Conservation (phyloP, 495 filamentous ascomycete species). For the Poronia punctata region DNA sequence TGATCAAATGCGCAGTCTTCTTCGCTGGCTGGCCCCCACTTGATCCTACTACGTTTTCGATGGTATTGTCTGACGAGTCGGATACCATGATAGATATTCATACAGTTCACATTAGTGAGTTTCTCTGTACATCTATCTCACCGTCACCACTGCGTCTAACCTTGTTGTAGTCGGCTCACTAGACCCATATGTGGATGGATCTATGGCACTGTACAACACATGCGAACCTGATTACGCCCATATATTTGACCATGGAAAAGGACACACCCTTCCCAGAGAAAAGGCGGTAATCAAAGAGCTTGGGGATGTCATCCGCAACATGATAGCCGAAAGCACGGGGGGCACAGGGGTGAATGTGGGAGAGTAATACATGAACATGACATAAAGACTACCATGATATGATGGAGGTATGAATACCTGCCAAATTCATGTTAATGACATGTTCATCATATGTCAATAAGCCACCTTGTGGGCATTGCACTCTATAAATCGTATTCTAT, state of each 20-base stretch:
- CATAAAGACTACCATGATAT: no score
- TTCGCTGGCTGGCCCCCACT: conserved; percentile 53
- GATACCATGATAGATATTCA: conserved; percentile 46
- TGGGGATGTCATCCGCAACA: conserved; percentile 37
- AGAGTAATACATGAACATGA: no score
- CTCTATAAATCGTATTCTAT: no score
- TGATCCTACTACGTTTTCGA: conserved; percentile 36
- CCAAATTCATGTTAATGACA: no score
- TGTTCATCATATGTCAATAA: no score
- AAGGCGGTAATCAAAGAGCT: conserved; percentile 44
- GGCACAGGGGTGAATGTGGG: neutral
- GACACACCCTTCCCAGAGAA: conserved; percentile 48
- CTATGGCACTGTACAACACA: conserved; percentile 52
- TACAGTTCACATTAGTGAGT: conserved; percentile 51
- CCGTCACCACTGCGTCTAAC: no score
- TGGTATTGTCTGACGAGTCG: conserved; percentile 48
- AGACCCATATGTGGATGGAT: conserved; percentile 50
- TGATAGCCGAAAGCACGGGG: conserved; percentile 21
- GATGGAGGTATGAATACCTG: no score
- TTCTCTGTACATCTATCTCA: neutral
- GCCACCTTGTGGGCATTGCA: no score
- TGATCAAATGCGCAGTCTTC: conserved; percentile 51
- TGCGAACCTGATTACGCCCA: conserved; percentile 50
- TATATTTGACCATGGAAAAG: conserved; percentile 54
- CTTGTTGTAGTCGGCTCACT: conserved; percentile 48